Evolutionary conservation across 805 yeast species (phyloP).

Genomic region (Candida nemodendra): DNA sequence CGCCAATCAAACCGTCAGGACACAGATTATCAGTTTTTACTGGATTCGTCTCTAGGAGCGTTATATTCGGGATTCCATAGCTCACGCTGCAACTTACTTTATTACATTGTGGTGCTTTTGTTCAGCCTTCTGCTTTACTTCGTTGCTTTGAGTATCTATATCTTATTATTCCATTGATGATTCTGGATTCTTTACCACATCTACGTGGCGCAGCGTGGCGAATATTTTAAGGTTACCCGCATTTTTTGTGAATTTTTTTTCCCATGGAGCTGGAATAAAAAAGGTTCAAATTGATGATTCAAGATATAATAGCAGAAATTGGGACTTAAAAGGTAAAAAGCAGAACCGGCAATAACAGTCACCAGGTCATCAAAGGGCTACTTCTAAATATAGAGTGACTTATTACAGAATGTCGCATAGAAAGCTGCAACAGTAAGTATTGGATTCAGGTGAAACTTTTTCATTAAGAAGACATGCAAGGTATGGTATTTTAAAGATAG

Average conservation of each 20-base stretch:
- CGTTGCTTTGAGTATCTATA: neutral
- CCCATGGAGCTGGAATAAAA: constrained; percentile 1
- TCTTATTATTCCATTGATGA: neutral
- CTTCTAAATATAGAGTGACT: neutral
- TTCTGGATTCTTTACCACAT: neutral
- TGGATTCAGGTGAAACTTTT: neutral
- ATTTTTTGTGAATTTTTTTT: constrained; percentile 7
- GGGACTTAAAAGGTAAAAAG: constrained; percentile 1
- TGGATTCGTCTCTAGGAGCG: neutral
- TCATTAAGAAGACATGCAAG: no score
- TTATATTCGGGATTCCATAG: neutral
- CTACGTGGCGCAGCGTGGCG: neutral
- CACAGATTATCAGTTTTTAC: neutral
- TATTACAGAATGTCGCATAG: constrained; percentile 34
- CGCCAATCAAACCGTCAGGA: neutral
- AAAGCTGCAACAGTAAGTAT: constrained; percentile 39
- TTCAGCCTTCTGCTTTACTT: neutral
- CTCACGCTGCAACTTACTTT: neutral
- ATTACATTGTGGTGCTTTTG: constrained; percentile 1
- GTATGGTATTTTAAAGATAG: no score
- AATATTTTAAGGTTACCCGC: constrained; percentile 7
- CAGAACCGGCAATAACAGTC: no score
- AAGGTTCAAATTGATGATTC: constrained; percentile 5
- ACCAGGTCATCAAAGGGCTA: neutral
- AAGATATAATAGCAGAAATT: neutral